Evolutionary conservation across 164 flowering plant genomes (phyloP).

Genomic region (Nymphaea colorata): DNA sequence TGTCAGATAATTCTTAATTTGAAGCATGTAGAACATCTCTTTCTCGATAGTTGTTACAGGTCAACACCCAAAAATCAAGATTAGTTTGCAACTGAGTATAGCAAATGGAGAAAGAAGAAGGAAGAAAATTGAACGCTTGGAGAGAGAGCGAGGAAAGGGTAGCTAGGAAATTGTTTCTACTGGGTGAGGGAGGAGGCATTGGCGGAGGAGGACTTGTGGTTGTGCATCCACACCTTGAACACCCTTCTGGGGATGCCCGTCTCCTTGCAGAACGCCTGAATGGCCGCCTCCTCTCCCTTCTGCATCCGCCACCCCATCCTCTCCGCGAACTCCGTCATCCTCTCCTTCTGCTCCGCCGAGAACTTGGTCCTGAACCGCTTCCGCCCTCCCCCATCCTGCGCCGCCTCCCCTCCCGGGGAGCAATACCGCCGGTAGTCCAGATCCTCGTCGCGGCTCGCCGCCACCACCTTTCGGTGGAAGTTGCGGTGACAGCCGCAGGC

Average conservation of each 20-base stretch:
- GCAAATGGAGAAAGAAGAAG: not conserved
- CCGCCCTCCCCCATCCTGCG: not conserved
- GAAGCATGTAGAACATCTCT: no score
- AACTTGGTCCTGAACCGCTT: slow-evolving; percentile 6
- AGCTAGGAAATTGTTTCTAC: not conserved
- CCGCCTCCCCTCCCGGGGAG: not conserved
- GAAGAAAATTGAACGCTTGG: not conserved
- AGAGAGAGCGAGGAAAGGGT: not conserved
- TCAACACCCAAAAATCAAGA: not conserved
- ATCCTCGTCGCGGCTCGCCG: slow-evolving; percentile 12
- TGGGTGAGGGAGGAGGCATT: slow-evolving; percentile 7
- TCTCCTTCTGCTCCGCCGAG: slow-evolving; percentile 8
- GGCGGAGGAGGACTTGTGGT: slow-evolving; percentile 40
- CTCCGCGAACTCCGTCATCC: slow-evolving; percentile 6
- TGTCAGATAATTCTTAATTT: no score
- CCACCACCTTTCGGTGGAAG: not conserved
- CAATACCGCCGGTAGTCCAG: not conserved
- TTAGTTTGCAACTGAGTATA: not conserved
- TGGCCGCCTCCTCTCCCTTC: not conserved
- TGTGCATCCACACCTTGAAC: slow-evolving; percentile 87
- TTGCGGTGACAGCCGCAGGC: slow-evolving; percentile 14
- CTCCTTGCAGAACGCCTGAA: slow-evolving; percentile 45
- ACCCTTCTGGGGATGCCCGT: slow-evolving; percentile 45
- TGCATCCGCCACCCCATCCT: slow-evolving; percentile 10
- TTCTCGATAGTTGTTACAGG: not conserved